A percentile compares a stretch with the other conserved stretches of the same genome.
phyloP scores from a whole-genome alignment of 2,329 filamentous ascomycete genomes.

The Diaporthe australafricana region DNA sequence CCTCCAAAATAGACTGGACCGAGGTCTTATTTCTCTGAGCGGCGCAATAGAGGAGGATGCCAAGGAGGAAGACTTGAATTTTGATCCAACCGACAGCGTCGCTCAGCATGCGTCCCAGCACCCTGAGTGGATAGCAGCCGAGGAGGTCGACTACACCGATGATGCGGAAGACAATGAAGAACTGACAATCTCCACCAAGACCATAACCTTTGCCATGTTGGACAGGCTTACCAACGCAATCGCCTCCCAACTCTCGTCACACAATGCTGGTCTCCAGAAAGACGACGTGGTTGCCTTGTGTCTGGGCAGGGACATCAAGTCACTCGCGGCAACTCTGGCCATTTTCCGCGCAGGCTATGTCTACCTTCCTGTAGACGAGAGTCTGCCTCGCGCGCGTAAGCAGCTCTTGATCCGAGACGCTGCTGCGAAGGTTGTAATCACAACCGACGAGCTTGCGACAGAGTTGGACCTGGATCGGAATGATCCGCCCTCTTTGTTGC shows the following conservation, averaged over 20 bases:
- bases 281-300: slow-evolving; percentile 69
- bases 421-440: slow-evolving; percentile 60
- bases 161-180: slow-evolving; percentile 48
- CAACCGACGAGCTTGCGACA: slow-evolving; percentile 41
- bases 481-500: slow-evolving; percentile 30
- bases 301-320: slow-evolving; percentile 73
- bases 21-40: slow-evolving; percentile 33
- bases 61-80: slow-evolving; percentile 36
- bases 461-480: slow-evolving; percentile 32
- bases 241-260: slow-evolving; percentile 51
- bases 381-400: slow-evolving; percentile 68
- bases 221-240: slow-evolving; percentile 66
- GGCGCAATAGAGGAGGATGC: slow-evolving; percentile 12
- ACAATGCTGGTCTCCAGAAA: slow-evolving; percentile 51
- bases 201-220: slow-evolving; percentile 71
- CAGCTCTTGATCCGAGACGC: slow-evolving; percentile 72
- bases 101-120: slow-evolving; percentile 57
- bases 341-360: slow-evolving; percentile 72
- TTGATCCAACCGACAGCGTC: slow-evolving; percentile 41
- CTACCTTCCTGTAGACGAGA: slow-evolving; percentile 72
- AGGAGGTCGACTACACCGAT: slow-evolving; percentile 59
- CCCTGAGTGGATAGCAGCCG: slow-evolving; percentile 66
- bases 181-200: slow-evolving; percentile 48
- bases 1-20: slow-evolving; percentile 35
- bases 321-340: slow-evolving; percentile 72